phyloP scores from a whole-genome alignment of 805 yeast genomes.

The Schwanniomyces vanrijiae region DNA sequence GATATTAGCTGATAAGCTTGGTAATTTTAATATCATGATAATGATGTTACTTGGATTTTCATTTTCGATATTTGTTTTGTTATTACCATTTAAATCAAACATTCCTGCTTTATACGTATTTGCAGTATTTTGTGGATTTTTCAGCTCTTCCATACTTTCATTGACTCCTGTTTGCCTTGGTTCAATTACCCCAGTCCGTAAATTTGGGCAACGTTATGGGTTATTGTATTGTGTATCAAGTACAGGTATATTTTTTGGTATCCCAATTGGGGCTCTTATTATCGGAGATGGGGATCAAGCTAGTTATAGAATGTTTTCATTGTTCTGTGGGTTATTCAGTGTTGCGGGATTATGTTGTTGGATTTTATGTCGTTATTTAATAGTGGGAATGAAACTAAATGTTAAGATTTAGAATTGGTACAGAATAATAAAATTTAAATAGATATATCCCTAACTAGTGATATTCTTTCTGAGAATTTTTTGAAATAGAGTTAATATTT shows the following conservation, averaged over 20 bases:
- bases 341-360: conserved; percentile 25
- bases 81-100: conserved; percentile 63
- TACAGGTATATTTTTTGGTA: conserved; percentile 34
- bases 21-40: conserved; percentile 58
- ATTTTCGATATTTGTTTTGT: conserved; percentile 49
- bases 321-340: conserved; percentile 31
- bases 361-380: conserved; percentile 26
- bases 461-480: no score
- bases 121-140: conserved; percentile 56
- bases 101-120: conserved; percentile 48
- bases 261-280: conserved; percentile 36
- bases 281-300: conserved; percentile 30
- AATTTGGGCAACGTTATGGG: conserved; percentile 70
- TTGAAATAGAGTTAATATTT: no score
- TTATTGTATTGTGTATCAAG: conserved; percentile 64
- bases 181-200: conserved; percentile 57
- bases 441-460: no score
- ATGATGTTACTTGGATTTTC: conserved; percentile 45
- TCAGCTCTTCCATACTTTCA: conserved; percentile 60
- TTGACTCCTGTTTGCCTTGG: conserved; percentile 71
- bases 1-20: conserved; percentile 50
- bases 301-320: conserved; percentile 29
- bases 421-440: no score
- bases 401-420: conserved; percentile 18
- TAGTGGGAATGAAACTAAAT: conserved; percentile 27